phyloP scores from a whole-genome alignment of 2,329 filamentous ascomycete genomes.

The Fusarium sp. region DNA sequence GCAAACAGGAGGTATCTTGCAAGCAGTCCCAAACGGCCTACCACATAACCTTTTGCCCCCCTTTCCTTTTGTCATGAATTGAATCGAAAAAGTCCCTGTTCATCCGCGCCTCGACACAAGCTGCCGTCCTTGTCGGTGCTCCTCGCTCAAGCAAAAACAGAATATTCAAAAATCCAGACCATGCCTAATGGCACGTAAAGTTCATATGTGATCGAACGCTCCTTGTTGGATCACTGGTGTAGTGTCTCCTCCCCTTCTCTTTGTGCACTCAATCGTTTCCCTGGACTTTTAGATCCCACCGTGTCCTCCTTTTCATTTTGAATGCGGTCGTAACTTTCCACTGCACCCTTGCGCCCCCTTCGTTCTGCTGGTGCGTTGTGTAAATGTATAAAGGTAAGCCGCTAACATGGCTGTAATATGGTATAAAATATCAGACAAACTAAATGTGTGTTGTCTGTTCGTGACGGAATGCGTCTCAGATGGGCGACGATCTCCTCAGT shows the following conservation, averaged over 20 bases:
- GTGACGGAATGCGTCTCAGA: neutral
- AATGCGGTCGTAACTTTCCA: neutral
- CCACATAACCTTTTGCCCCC: slow-evolving; percentile 22
- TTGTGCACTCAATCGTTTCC: neutral
- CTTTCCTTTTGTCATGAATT: slow-evolving; percentile 24
- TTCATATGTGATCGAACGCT: slow-evolving; percentile 3
- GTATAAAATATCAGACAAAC: neutral
- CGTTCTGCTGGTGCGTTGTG: neutral
- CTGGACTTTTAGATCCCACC: neutral
- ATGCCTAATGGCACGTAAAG: slow-evolving; percentile 20
- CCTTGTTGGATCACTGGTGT: slow-evolving; percentile 4
- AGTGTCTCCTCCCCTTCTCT: slow-evolving; percentile 9
- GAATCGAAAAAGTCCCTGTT: slow-evolving; percentile 29
- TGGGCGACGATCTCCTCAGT: neutral
- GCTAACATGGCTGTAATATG: neutral
- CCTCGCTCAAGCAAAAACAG: slow-evolving; percentile 38
- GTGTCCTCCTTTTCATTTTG: neutral
- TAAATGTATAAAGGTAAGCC: slow-evolving; percentile 3
- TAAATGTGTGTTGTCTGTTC: neutral
- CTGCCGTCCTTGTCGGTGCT: slow-evolving; percentile 34
- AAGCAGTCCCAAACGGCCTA: slow-evolving; percentile 29
- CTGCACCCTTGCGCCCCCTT: neutral
- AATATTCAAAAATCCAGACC: slow-evolving; percentile 26
- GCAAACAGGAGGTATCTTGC: slow-evolving; percentile 39
- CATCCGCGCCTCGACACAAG: slow-evolving; percentile 20